Evolutionary conservation across 2,329 filamentous ascomycete species (phyloP).

Genomic region (Chalaropsis thielavioides): DNA sequence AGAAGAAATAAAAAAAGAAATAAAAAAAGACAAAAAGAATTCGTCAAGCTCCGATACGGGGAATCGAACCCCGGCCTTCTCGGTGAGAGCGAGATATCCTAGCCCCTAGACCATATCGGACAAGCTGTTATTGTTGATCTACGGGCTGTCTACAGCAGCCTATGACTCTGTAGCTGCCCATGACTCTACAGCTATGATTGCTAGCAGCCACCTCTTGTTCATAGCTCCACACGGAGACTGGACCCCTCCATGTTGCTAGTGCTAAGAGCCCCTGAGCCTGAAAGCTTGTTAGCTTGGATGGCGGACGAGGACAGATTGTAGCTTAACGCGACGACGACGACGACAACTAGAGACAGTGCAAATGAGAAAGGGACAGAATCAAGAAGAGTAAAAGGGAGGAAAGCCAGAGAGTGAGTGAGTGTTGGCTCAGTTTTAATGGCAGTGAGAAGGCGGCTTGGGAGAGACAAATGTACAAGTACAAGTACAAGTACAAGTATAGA

Average conservation of each 20-base stretch:
- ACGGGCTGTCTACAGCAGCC: neutral
- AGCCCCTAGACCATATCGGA: constrained; percentile 15
- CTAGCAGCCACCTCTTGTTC: neutral
- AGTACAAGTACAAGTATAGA: too few species aligned
- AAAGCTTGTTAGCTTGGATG: neutral
- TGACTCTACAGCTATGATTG: neutral
- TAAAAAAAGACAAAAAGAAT: neutral
- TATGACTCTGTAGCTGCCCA: neutral
- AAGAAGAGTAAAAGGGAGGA: too few species aligned
- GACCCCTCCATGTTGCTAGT: neutral
- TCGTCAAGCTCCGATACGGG: constrained; percentile 19
- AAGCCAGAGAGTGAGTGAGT: too few species aligned
- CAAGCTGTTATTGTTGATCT: neutral
- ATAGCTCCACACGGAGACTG: neutral
- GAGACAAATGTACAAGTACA: too few species aligned
- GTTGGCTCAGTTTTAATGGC: too few species aligned
- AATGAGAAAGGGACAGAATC: too few species aligned
- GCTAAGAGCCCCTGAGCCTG: neutral
- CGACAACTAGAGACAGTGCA: too few species aligned
- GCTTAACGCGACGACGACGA: neutral
- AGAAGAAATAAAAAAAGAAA: neutral
- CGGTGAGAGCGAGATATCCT: constrained; percentile 17
- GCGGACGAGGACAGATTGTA: constrained; percentile 2
- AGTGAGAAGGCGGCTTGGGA: too few species aligned
- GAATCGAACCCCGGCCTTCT: constrained; percentile 21